phyloP scores from a whole-genome alignment of 495 filamentous ascomycete genomes.

The Penicillium pancosmium region DNA sequence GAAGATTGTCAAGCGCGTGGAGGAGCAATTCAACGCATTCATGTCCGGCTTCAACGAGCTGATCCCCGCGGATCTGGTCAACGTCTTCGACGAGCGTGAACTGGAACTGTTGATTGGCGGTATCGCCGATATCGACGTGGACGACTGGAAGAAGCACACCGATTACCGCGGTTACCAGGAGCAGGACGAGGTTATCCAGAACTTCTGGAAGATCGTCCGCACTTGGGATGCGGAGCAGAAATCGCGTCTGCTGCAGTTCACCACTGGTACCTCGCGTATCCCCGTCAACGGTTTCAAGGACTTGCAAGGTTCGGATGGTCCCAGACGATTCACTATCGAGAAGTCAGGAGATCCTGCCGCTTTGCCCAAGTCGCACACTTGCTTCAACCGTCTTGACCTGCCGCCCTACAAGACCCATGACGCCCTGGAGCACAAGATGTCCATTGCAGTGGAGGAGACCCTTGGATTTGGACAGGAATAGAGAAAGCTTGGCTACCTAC shows the following conservation, averaged over 20 bases:
- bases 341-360: constrained; percentile 90
- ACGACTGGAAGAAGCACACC: constrained; percentile 99
- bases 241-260: constrained; percentile 92
- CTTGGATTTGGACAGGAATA: constrained; percentile 99
- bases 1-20: constrained; percentile 97
- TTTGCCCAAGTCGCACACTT: constrained; percentile 96
- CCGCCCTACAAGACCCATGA: constrained; percentile 91
- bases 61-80: constrained; percentile 94
- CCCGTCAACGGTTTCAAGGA: constrained; percentile 99
- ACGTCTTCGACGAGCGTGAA: constrained; percentile 98
- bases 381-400: constrained; percentile 97
- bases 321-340: constrained; percentile 95
- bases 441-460: constrained; percentile 97
- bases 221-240: constrained; percentile 99
- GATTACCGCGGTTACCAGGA: constrained; percentile 99
- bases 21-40: constrained; percentile 98
- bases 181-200: constrained; percentile 91
- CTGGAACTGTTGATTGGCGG: constrained; percentile 95
- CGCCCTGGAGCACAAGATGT: constrained; percentile 81
- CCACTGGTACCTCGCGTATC: constrained; percentile 95
- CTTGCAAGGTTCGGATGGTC: constrained; percentile 95
- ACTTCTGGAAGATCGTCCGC: constrained; percentile 98
- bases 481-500: constrained; percentile 11
- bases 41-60: constrained; percentile 96
- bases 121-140: constrained; percentile 99